Base-by-base conservation (phyloP, 148 eudicot species). In the Talinum fruticosum region DNA sequence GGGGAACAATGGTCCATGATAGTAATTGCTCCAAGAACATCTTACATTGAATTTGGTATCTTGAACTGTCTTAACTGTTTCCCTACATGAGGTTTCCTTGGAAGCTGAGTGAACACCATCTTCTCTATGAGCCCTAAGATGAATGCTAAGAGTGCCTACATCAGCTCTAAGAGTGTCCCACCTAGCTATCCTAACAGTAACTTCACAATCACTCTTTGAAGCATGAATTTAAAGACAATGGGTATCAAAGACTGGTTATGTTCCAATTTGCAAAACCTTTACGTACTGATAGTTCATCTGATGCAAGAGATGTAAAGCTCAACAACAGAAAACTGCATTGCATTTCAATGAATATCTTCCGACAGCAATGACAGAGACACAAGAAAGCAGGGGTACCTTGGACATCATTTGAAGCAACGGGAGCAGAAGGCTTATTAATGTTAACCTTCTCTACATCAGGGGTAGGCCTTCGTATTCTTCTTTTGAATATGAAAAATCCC, bases 381-480 rank as follows among this genome's bases (percentile, higher is more conserved):
- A 24, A 36, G 74, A 45, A 38, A 35, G 37, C 51, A 59, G 61
- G 75, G 26, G 68, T 85, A 92, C 94, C 94, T 76, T 87, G 87
- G 59, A 83, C 82, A 71, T 75, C 82, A 79, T 32, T 51, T 32
- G 85, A 75, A 83, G 82, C 64, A 71, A 73, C 34, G 13, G 85
- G 69, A 35, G 72, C 79, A 33, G 75, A 79, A 19, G 85, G 85
- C 69, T 83, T 79, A 37, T 76, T 71, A 29, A 82, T 82, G 45
- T 88, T 89, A 72, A 83, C 84, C 83, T 93, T 96, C 83, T 96
- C 99, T 34, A 91, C 78, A 70, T 96, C 99, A 8, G 81, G 61
- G 37, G 91, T 76, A 78, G 93, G 78, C 82, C 73, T 90, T 73
- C 87, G 85, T 45, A 88, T 85, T 87, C 90, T 92, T 89, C 85